phyloP scores from a whole-genome alignment of 2,329 filamentous ascomycete genomes.

The Cercospora brassicicola region DNA sequence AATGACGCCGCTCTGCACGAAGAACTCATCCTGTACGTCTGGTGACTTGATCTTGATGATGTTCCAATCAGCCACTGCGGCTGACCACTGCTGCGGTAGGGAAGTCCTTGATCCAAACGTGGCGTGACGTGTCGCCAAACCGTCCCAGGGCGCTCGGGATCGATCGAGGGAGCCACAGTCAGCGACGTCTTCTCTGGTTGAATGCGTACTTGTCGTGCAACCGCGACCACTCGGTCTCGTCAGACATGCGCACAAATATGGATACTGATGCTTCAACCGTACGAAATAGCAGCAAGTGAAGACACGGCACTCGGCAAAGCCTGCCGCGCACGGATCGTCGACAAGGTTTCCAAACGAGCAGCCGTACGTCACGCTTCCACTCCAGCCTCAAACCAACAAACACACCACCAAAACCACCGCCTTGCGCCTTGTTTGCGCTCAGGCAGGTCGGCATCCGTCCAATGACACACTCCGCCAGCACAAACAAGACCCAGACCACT shows the following conservation, averaged over 20 bases:
- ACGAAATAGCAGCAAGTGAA: not conserved
- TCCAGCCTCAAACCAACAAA: not conserved
- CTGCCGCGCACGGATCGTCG: not conserved
- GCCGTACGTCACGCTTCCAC: not conserved
- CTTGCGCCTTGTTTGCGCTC: not conserved
- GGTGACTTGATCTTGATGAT: not conserved
- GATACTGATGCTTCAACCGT: not conserved
- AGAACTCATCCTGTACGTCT: not conserved
- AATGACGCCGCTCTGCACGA: not conserved
- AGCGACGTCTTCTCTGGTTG: not conserved
- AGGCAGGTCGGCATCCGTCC: not conserved
- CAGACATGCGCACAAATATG: not conserved
- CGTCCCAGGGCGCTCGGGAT: not conserved
- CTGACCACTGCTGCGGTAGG: not conserved
- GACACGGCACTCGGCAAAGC: not conserved
- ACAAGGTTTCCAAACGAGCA: not conserved
- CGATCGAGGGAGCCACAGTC: not conserved
- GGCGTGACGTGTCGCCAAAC: not conserved
- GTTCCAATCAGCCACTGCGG: not conserved
- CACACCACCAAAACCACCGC: not conserved
- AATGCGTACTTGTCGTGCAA: not conserved
- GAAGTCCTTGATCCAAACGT: not conserved
- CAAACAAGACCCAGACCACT: not conserved
- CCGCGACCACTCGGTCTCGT: not conserved
- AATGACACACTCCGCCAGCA: not conserved